Base-by-base conservation (phyloP, 345 rosid species). In the Hypericum androsaemum region DNA sequence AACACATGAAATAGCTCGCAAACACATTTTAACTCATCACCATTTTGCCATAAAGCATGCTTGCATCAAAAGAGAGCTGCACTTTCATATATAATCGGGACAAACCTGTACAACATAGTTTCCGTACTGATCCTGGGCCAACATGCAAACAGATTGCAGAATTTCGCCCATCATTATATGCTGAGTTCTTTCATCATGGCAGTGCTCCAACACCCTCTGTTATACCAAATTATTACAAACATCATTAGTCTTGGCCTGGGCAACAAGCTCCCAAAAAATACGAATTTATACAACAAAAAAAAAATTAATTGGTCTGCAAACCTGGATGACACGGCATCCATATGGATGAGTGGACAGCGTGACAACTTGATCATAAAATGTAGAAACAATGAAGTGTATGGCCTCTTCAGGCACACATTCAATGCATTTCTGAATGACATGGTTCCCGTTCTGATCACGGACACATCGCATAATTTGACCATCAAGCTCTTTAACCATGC, bases 321-420 rank as follows among this genome's bases (percentile, higher is more conserved):
- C 97, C 97, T 89, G 97, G 60, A 89, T 80, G 62, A 89, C 97
- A 35, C 97, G 95, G 57, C 97, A 89, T n/a, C 97, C 97, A 11
- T 89, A 89, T 42, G 97, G 95, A 67, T 89, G 97, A 52, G 86
- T 80, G 40, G 97, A 86, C 44, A 89, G 74, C 9, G 77, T 74
- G 64, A 86, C 85, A 64, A 86, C 90, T 67, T 86, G 94, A 67
- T 88, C 94, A 61, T 81, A 86, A 75, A 89, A 89, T 56, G 88
- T 87, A 5, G 77, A 70, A 47, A 89, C 77, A 55, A 89, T 80
- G 56, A 86, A 89, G 50, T 80, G 77, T 53, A 89, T 86, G 14
- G 81, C 76, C 42, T 82, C 95, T 73, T 86, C 96, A 52, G 97
- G 96, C 17, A 89, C 72, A 56, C 97, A 84, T 66, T 89, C 97